These are phyloP conservation scores for Globisporangium sylvaticum DNA, from an alignment of 352 stramenopile genomes.

Conservation along the genomic window DNA sequence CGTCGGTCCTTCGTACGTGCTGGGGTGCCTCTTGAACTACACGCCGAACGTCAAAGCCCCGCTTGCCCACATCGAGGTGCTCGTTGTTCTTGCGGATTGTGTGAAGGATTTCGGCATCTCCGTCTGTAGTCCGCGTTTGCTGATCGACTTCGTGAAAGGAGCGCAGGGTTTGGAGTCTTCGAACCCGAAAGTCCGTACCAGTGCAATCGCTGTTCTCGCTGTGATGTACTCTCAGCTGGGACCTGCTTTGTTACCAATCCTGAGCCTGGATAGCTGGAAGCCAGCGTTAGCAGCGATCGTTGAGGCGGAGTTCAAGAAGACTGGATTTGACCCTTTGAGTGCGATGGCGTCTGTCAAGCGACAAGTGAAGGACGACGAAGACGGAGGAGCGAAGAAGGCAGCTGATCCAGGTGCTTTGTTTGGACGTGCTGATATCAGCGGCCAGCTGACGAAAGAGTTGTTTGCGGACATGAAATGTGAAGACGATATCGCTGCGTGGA, in stretches of 20 bases:
- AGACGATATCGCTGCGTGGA: constrained; percentile 81
- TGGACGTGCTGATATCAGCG: constrained; percentile 71
- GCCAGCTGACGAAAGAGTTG: constrained; percentile 83
- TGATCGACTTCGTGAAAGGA: constrained; percentile 81
- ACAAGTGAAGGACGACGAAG: constrained; percentile 67
- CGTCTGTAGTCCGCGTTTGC: constrained; percentile 57
- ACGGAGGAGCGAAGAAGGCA: constrained; percentile 26
- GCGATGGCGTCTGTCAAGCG: constrained; percentile 56
- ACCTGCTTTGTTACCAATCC: constrained; percentile 69
- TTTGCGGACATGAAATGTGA: constrained; percentile 84
- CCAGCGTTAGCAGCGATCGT: constrained; percentile 71
- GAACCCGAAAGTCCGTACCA: constrained; percentile 73
- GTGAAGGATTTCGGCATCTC: constrained; percentile 75
- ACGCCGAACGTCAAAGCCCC: constrained; percentile 80
- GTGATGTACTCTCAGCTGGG: constrained; percentile 85
- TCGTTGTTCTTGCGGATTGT: constrained; percentile 61
- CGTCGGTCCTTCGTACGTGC: constrained; percentile 68
- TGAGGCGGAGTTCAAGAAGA: constrained; percentile 79
- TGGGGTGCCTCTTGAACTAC: constrained; percentile 69
- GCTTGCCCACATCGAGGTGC: constrained; percentile 65
- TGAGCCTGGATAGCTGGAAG: constrained; percentile 84
- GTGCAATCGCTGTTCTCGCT: constrained; percentile 61
- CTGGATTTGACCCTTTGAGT: constrained; percentile 63
- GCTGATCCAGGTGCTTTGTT: constrained; percentile 57
- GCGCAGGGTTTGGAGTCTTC: constrained; percentile 66